These are phyloP conservation scores for Penicillium paneum DNA, from an alignment of 2,329 filamentous ascomycete species.

Conservation along the genomic window DNA sequence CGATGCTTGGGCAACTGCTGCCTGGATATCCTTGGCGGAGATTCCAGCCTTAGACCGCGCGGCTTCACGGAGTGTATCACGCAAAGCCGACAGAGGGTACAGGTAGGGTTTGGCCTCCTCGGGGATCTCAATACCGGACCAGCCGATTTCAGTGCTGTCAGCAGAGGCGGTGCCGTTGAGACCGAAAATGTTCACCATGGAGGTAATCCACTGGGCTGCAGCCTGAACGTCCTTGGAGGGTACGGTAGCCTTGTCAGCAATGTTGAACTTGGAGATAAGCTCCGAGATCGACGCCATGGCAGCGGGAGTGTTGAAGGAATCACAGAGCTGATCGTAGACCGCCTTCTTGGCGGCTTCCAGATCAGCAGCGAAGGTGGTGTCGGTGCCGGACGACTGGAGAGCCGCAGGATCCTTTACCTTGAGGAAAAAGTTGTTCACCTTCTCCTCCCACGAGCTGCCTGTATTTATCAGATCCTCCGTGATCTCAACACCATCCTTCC, in stretches of 20 bases:
- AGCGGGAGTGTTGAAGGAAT: constrained; percentile 82
- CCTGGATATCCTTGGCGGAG: constrained; percentile 35
- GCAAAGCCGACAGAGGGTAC: constrained; percentile 56
- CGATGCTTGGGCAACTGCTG: constrained; percentile 36
- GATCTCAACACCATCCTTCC: constrained; percentile 90
- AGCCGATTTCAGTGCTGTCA: constrained; percentile 52
- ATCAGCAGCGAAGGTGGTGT: constrained; percentile 44
- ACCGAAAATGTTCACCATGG: constrained; percentile 79
- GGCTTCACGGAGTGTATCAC: constrained; percentile 56
- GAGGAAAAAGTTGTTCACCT: constrained; percentile 68
- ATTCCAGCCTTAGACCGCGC: constrained; percentile 52
- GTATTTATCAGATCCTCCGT: constrained; percentile 75
- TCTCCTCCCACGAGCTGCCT: constrained; percentile 75
- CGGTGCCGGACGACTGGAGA: constrained; percentile 24
- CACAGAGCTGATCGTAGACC: constrained; percentile 66
- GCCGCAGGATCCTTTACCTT: constrained; percentile 51
- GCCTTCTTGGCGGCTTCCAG: constrained; percentile 55
- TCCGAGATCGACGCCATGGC: constrained; percentile 77
- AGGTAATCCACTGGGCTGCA: constrained; percentile 75
- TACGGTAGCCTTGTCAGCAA: constrained; percentile 45
- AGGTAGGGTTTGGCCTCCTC: constrained; percentile 58
- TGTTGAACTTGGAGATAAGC: constrained; percentile 75
- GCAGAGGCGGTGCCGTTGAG: constrained; percentile 50
- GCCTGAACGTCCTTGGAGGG: constrained; percentile 49
- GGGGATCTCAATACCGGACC: constrained; percentile 64